Evolutionary conservation across 805 yeast genomes (phyloP), one percentile per base, ranked within the genome.

Genomic region (Saccharomycopsis fibuligera): DNA sequence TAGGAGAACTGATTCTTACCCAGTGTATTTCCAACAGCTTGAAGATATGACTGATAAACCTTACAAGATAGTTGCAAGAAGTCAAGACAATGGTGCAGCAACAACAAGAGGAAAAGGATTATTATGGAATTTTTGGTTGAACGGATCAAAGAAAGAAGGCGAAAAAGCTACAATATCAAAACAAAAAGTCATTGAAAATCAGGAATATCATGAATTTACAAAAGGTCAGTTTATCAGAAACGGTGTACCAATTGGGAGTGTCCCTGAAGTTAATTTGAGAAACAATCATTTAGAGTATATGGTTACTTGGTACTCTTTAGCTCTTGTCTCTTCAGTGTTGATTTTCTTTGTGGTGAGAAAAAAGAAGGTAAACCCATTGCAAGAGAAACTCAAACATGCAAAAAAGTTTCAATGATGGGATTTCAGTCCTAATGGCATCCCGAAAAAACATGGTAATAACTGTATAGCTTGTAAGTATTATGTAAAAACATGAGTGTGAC

Each of bases 291-390:
- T 90, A 63, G 96, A 91, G 63, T 93, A 93, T 63, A 68, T 93
- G 60, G 79, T 88, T 19, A 93, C 99, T 0, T 93, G 99, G 99
- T 91, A 86, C 63, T 96, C 96, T 0, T 74, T 91, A 38, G 79
- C 89, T 1, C 58, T 85, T 36, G 76, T 86, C 35, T 83, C 96
- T 33, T 58, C 89, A 0, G 77, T 83, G 30, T 75, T 88, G 65
- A 72, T 93, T 30, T 56, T 73, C 24, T 60, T 75, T 27, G 75
- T 81, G 17, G 56, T 81, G 49, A 70, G 66, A 53, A 78, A 76
- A 59, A 58, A 56, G 49, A 45, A 62, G 30, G 60, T 63, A 35
- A 70, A 68, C 51, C 73, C 76, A 25, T 54, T 65, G 41, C 61
- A 64, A 17, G 79, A 75, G 24, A 78, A 76, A 55, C 48, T 76